Conservation (phyloP, 352 stramenopile genomes). For the Phytophthora tubulina region DNA sequence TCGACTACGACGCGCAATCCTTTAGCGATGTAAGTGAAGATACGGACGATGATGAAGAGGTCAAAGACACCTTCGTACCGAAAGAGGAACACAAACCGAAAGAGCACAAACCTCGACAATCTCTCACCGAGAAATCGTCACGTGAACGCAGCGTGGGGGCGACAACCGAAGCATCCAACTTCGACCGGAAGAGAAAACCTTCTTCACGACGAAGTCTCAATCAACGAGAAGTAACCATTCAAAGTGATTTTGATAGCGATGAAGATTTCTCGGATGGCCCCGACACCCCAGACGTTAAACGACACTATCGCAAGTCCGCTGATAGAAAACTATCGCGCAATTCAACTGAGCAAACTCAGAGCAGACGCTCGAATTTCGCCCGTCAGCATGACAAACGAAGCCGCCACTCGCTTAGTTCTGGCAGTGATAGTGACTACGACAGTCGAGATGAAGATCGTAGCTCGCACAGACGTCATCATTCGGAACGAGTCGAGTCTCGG, state of each 20-base stretch:
- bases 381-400: neutral
- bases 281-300: slow-evolving; percentile 11
- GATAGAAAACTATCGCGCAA: neutral
- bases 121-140: too few relatives aligned
- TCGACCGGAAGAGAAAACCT: too few relatives aligned
- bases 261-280: slow-evolving; percentile 27
- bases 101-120: too few relatives aligned
- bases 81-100: too few relatives aligned
- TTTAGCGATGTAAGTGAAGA: slow-evolving; percentile 20
- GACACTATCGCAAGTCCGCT: neutral
- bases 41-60: neutral
- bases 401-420: neutral
- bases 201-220: slow-evolving; percentile 16
- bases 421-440: too few relatives aligned
- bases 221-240: neutral
- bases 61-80: neutral
- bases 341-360: slow-evolving; percentile 2
- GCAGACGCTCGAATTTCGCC: neutral
- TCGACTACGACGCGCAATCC: slow-evolving; percentile 1
- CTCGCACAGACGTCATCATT: too few relatives aligned
- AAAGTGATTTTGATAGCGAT: neutral
- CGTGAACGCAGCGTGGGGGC: too few relatives aligned
- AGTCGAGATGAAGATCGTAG: too few relatives aligned
- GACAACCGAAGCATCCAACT: too few relatives aligned
- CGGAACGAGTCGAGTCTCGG: neutral